Base-by-base conservation (phyloP, 2,329 filamentous ascomycete genomes). In the Xylaria sp. region DNA sequence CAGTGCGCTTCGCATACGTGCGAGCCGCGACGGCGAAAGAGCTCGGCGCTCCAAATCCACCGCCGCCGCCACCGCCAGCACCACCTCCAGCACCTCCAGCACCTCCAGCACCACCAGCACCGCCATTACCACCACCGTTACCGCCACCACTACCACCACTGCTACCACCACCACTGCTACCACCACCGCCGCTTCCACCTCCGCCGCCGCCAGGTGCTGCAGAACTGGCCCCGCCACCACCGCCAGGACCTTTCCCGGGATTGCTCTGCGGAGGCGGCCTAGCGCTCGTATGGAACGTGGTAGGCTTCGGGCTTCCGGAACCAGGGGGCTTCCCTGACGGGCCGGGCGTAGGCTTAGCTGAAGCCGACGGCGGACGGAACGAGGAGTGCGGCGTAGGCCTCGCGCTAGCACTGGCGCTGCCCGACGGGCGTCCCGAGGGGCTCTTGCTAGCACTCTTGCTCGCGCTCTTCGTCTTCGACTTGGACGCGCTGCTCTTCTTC, bases 211-310 rank as follows among this genome's bases (percentile, higher is more conserved):
- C n/a, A 21, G 47, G n/a, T 9, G 47, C n/a, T 6, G n/a, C 47
- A 50, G 47, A 50, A 50, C n/a, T 21, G 2, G 47, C n/a, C 39
- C 8, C 8, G 11, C 34, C 34, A 36, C 34, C 34, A 36, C 34
- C 34, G 2, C 34, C 34, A 36, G 34, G 34, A 11, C 34, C 34
- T 6, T 36, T 36, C 39, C 8, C 39, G 27, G 63, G 19, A 24
- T 1, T 19, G 4, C 50, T 32, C 14, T 55, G 56, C 9, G 30
- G 39, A 0, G 63, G 21, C 30, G 63, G 17, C 30, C 71, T 75
- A 55, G 65, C 71, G 2, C 75, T 76, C 19, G 74, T 71, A 9
- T 70, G 69, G 64, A 71, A 72, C 3, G 71, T 69, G 5, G 72
- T 68, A 0, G 64, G 69, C 17, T 12, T 54, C 39, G 66, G 73